A percentile compares a stretch with the other conserved stretches of the same genome.
phyloP scores from a whole-genome alignment of 2,329 filamentous ascomycete genomes.

The Colletotrichum spaethianum region DNA sequence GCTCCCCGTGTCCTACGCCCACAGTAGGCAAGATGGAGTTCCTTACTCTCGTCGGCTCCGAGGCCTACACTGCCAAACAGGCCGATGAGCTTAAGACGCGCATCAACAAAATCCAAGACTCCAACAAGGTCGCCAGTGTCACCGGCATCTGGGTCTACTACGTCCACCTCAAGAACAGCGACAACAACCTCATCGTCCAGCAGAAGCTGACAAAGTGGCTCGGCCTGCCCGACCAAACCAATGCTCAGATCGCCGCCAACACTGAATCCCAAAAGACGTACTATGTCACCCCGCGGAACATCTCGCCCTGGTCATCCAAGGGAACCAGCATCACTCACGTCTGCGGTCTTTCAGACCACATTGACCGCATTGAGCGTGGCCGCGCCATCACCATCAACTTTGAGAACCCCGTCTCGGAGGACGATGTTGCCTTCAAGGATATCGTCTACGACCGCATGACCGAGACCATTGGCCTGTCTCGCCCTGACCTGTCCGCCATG shows the following conservation, averaged over 20 bases:
- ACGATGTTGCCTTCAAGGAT: conserved; percentile 73
- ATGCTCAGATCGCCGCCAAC: conserved; percentile 64
- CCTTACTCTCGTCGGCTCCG: conserved; percentile 55
- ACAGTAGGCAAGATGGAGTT: conserved; percentile 44
- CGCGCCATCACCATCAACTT: conserved; percentile 80
- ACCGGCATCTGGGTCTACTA: conserved; percentile 76
- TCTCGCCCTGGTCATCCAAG: conserved; percentile 98
- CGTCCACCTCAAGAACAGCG: conserved; percentile 69
- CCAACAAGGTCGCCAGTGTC: conserved; percentile 59
- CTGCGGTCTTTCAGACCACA: conserved; percentile 80
- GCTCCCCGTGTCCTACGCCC: conserved; percentile 41
- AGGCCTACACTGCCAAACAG: conserved; percentile 65
- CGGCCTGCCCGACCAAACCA: conserved; percentile 58
- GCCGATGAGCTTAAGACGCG: conserved; percentile 60
- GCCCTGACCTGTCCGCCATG: conserved; percentile 81
- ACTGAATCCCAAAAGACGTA: conserved; percentile 53
- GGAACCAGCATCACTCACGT: conserved; percentile 95
- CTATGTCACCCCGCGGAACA: conserved; percentile 85
- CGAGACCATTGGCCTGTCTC: conserved; percentile 78
- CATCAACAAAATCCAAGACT: conserved; percentile 56
- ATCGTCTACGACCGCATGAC: conserved; percentile 96
- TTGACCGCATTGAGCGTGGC: conserved; percentile 88
- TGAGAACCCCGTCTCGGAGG: conserved; percentile 61
- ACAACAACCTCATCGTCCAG: conserved; percentile 58
- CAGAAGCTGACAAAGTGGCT: conserved; percentile 54